Base-by-base conservation (phyloP, 805 yeast species). In the Pichia eremophila region DNA sequence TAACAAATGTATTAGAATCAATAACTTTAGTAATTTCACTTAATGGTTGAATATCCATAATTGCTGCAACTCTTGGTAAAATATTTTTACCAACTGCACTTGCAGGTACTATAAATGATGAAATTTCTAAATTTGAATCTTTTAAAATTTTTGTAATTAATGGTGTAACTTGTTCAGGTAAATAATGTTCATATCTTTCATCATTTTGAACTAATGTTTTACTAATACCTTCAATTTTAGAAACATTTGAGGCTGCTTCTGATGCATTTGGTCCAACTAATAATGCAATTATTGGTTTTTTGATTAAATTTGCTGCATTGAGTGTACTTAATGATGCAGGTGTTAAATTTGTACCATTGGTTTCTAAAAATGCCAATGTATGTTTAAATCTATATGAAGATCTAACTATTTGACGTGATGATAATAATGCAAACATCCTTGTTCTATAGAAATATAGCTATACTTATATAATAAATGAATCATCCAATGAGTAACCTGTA, bases 51-150 rank as follows among this genome's bases (percentile, higher is more conserved):
- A 78, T 75, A 60, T 91, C 95, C 44, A 91, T 68, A 48, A 84
- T 59, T 1, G 96, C 96, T 34, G 87, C 95, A 22, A 85, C 73
- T 54, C 98, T 75, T 38, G 99, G 98, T 43, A 93, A 68, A 32
- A 90, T 69, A 51, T 83, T 83, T 65, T 90, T 89, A 44, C 97
- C 96, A 22, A 83, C 82, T 1, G 95, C 79, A n/a, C 95, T 81
- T 38, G 91, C 85, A 5, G 95, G 78, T 12, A 83, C 78, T 18
- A 91, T 69, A 49, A 93, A 81, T 63, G 89, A 95, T 15, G 85
- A 77, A 66, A 71, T 75, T 29, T 69, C 74, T 39, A 59, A 68
- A 12, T 85, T 77, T 32, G 40, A 37, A n/a, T 48, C 45, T 53
- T 70, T 66, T 44, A 82, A 63, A 39, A 77, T 58, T 51, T 72